Conservation (phyloP, 768 basidiomycete genomes). For the Leccinum olivaceopallidum region DNA sequence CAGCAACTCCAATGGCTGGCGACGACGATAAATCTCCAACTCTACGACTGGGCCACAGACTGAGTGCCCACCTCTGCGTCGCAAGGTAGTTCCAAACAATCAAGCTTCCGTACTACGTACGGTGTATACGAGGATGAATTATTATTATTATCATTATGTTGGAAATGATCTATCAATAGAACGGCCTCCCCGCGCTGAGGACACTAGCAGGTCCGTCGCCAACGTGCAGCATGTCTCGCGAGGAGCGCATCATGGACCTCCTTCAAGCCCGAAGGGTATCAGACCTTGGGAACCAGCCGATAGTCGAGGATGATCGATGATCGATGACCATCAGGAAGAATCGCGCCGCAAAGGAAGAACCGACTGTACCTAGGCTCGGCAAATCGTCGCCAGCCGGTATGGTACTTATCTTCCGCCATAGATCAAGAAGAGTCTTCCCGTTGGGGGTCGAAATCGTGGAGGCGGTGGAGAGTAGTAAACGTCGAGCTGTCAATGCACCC, state of each 20-base stretch:
- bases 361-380: slow-evolving; percentile 48
- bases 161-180: too few relatives aligned
- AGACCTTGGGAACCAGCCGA: slow-evolving; percentile 43
- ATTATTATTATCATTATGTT: too few relatives aligned
- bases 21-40: too few relatives aligned
- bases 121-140: too few relatives aligned
- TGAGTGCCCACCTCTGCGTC: too few relatives aligned
- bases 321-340: slow-evolving; percentile 41
- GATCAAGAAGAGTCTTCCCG: slow-evolving; percentile 51
- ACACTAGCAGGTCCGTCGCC: background rate
- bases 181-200: too few relatives aligned
- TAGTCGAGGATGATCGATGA: slow-evolving; percentile 62
- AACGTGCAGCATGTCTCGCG: slow-evolving; percentile 34
- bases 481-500: slow-evolving; percentile 48
- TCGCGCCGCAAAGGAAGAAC: slow-evolving; percentile 57
- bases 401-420: slow-evolving; percentile 64
- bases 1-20: too few relatives aligned
- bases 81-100: too few relatives aligned
- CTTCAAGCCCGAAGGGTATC: slow-evolving; percentile 46
- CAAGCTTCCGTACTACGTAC: too few relatives aligned
- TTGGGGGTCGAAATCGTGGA: slow-evolving; percentile 21
- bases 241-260: slow-evolving; percentile 57
- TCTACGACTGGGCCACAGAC: too few relatives aligned
- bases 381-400: slow-evolving; percentile 47
- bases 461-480: slow-evolving; percentile 54